Evolutionary conservation across 2,329 filamentous ascomycete species (phyloP).

Genomic region (Penicillium verrucosum): DNA sequence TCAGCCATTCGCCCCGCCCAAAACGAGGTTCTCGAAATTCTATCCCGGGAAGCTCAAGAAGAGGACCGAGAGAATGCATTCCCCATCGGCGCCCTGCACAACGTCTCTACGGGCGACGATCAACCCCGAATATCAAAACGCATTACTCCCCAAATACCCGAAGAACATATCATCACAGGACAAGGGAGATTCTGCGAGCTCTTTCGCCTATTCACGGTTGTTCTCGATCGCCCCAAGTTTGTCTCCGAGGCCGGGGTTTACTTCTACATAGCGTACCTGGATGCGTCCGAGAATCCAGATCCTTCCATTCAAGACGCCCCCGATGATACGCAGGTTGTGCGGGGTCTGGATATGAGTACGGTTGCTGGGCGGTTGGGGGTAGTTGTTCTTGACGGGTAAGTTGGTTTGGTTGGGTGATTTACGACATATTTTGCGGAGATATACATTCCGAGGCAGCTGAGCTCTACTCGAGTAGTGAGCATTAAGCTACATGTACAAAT

Average conservation of each 20-base stretch:
- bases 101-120: no score
- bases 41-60: slow-evolving; percentile 2
- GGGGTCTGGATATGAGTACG: slow-evolving; percentile 8
- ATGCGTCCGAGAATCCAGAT: no score
- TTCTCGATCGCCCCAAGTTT: slow-evolving; percentile 15
- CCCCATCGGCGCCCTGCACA: slow-evolving; percentile 14
- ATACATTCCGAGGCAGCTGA: no score
- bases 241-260: slow-evolving; percentile 14
- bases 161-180: neutral
- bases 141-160: neutral
- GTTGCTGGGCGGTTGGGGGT: slow-evolving; percentile 12
- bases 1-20: slow-evolving; percentile 12
- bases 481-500: no score
- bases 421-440: no score
- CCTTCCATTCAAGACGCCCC: neutral
- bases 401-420: no score
- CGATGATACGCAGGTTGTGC: slow-evolving; percentile 6
- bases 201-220: slow-evolving; percentile 10
- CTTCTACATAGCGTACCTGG: slow-evolving; percentile 1
- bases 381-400: slow-evolving; percentile 2
- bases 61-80: neutral
- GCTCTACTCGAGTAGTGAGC: no score
- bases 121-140: no score
- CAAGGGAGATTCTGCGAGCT: no score
- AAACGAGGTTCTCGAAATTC: neutral